Conservation (phyloP, 2,329 filamentous ascomycete species). For the Colletotrichum incanum region DNA sequence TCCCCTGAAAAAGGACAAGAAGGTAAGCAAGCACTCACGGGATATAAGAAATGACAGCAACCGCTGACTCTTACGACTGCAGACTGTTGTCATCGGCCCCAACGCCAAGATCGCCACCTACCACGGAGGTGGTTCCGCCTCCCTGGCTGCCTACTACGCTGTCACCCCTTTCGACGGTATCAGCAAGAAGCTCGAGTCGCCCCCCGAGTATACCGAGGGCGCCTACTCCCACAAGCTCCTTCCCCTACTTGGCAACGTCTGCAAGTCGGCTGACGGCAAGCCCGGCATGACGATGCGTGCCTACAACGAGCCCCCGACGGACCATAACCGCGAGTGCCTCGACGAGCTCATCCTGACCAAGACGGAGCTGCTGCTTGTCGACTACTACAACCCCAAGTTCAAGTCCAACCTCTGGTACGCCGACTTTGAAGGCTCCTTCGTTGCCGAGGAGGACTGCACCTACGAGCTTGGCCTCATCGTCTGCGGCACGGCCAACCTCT, state of each 20-base stretch:
- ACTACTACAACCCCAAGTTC: slow-evolving; percentile 68
- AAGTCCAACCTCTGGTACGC: slow-evolving; percentile 70
- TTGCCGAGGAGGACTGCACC: slow-evolving; percentile 71
- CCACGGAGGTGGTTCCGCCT: slow-evolving; percentile 77
- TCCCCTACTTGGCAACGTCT: slow-evolving; percentile 69
- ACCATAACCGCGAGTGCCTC: slow-evolving; percentile 63
- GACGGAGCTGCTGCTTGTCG: slow-evolving; percentile 66
- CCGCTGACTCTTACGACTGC: slow-evolving; percentile 13
- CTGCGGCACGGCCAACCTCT: slow-evolving; percentile 76
- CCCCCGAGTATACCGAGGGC: slow-evolving; percentile 70
- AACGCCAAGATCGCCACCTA: slow-evolving; percentile 71
- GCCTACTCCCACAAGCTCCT: slow-evolving; percentile 77
- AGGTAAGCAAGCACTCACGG: slow-evolving; percentile 51
- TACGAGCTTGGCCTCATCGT: slow-evolving; percentile 79
- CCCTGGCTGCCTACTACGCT: slow-evolving; percentile 74
- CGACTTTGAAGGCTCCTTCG: slow-evolving; percentile 73
- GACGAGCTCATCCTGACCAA: slow-evolving; percentile 65
- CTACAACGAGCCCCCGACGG: slow-evolving; percentile 71
- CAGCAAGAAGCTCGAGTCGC: slow-evolving; percentile 62
- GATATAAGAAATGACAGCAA: neutral
- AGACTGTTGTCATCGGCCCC: slow-evolving; percentile 70
- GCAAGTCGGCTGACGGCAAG: slow-evolving; percentile 67
- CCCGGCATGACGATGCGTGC: slow-evolving; percentile 74
- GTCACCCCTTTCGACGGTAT: slow-evolving; percentile 83
- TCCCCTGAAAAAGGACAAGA: slow-evolving; percentile 75